Percentiles rank a stretch among this genome's conserved stretches.
These are phyloP conservation scores for Microdochium nivale DNA, from an alignment of 2,329 filamentous ascomycete genomes.

Conservation along the genomic window DNA sequence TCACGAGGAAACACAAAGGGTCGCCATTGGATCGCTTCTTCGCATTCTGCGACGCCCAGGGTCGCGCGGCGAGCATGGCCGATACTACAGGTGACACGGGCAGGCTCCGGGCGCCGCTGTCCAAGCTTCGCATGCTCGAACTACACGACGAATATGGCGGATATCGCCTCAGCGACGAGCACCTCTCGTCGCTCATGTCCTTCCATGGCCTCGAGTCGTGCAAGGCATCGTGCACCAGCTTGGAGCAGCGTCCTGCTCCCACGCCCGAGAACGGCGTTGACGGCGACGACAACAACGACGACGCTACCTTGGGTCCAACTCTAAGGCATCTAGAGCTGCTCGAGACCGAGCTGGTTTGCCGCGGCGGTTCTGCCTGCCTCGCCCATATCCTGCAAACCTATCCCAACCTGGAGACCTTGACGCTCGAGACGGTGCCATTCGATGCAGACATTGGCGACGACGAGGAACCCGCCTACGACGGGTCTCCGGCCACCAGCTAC, in stretches of 20 bases:
- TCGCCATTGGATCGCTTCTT: background rate
- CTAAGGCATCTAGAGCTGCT: background rate
- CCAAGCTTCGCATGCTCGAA: background rate
- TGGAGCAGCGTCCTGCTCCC: background rate
- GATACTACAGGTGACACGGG: no score
- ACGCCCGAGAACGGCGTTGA: background rate
- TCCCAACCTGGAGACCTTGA: background rate
- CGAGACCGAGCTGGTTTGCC: background rate
- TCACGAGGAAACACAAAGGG: background rate
- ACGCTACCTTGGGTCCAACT: background rate
- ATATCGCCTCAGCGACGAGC: background rate
- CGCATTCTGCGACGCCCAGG: background rate
- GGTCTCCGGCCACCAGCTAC: background rate
- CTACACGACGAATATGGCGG: background rate
- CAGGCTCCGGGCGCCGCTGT: background rate
- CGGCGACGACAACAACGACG: background rate
- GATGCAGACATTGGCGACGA: background rate
- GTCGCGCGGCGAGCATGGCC: background rate
- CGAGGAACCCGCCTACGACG: background rate
- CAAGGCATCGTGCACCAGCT: background rate
- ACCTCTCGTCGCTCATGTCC: background rate
- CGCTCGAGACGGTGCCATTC: background rate
- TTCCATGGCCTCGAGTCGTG: background rate
- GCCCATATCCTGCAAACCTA: background rate
- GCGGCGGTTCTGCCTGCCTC: background rate